phyloP scores from a whole-genome alignment of 768 basidiomycete species.

The Mycena latifolia region DNA sequence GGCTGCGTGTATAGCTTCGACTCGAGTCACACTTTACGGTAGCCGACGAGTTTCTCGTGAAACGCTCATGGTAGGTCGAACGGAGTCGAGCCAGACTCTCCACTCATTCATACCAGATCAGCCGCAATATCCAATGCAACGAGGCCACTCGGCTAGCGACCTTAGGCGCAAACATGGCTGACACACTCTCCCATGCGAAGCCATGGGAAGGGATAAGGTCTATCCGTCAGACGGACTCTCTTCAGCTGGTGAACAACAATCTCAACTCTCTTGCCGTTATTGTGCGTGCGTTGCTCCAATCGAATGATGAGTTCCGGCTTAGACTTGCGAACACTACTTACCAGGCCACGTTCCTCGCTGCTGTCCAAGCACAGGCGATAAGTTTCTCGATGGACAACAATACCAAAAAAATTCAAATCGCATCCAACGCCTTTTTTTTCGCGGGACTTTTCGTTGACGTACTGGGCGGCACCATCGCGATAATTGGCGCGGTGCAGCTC shows the following conservation, averaged over 20 bases:
- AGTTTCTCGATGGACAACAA: not conserved
- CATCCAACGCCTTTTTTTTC: conserved; percentile 23
- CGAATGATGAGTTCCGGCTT: no score
- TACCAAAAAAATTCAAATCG: conserved; percentile 13
- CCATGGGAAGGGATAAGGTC: not conserved
- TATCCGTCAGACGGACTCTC: conserved; percentile 10
- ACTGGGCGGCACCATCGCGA: conserved; percentile 19
- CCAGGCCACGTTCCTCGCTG: conserved; percentile 31
- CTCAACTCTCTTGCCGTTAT: conserved; percentile 24
- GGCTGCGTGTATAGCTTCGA: no score
- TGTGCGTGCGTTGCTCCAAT: not conserved
- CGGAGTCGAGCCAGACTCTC: no score
- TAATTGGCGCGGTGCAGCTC: conserved; percentile 9
- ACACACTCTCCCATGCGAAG: not conserved
- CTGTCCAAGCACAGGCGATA: conserved; percentile 25
- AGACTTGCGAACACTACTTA: no score
- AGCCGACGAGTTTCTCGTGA: no score
- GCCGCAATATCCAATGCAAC: no score
- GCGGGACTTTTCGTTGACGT: conserved; percentile 27
- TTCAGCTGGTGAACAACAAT: conserved; percentile 17
- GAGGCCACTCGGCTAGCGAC: not conserved
- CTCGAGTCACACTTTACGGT: no score
- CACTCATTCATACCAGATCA: no score
- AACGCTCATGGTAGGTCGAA: no score
- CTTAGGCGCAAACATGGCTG: not conserved